phyloP scores from a whole-genome alignment of 179 eudicot genomes.

The Silene coronaria region DNA sequence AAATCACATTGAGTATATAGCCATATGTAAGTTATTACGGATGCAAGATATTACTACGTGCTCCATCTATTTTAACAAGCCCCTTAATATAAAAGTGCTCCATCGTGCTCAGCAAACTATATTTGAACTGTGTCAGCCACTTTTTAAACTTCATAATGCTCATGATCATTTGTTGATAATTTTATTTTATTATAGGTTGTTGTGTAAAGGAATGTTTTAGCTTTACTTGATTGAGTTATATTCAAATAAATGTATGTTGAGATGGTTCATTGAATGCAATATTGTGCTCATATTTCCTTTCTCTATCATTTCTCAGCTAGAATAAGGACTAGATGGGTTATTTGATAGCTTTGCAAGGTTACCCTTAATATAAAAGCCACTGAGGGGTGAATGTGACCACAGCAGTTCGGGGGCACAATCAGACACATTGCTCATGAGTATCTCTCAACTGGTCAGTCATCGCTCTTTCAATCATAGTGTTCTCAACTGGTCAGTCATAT shows the following conservation, averaged over 20 bases:
- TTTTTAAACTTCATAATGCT: background rate
- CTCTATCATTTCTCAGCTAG: constrained; percentile 51
- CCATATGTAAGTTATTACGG: too few relatives aligned
- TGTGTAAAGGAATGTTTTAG: background rate
- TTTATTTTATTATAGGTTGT: background rate
- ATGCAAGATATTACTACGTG: too few relatives aligned
- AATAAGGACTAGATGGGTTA: constrained; percentile 75
- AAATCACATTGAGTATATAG: too few relatives aligned
- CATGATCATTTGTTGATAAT: background rate
- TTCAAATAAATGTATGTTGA: background rate
- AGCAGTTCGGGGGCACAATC: too few relatives aligned
- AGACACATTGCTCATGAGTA: too few relatives aligned
- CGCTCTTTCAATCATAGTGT: too few relatives aligned
- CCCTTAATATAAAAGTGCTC: too few relatives aligned
- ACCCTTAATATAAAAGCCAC: too few relatives aligned
- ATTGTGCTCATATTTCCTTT: constrained; percentile 1
- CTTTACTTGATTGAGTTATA: background rate
- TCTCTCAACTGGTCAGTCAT: too few relatives aligned
- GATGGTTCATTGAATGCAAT: constrained; percentile 1
- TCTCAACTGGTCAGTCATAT: too few relatives aligned
- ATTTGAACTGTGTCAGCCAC: background rate
- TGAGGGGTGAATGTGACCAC: too few relatives aligned
- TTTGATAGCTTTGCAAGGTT: constrained; percentile 53
- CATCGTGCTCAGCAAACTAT: background rate
- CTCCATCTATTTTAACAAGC: too few relatives aligned